Base-by-base conservation (phyloP, 1,284 basidiomycete genomes). In the Ceratobasidium papillatum region DNA sequence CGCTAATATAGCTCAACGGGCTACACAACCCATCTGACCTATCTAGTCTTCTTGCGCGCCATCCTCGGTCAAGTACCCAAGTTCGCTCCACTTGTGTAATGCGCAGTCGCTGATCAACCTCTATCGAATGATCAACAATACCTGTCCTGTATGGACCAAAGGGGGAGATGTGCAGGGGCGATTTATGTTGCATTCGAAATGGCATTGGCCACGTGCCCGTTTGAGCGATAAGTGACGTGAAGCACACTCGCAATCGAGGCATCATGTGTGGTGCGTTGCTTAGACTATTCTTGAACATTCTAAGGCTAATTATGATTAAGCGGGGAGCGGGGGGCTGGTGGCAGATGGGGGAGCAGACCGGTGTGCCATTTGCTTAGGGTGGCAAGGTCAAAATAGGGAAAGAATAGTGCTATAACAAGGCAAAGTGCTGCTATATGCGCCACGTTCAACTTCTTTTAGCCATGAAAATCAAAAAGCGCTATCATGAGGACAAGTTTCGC, bases 111-210 rank as follows among this genome's bases (percentile, higher is more conserved):
- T 12, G 17, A 56, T 45, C 52, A 58, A 68, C 47, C 14, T 56
- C 2, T 49, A 43, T 43, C 52, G 49, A 66, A 36, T 4, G 17
- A 22, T 52, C 45, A 12, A 52, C 12, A n/a, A 17, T 8, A 19
- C 47, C 47, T 14, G 43, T 5, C 30, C 32, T 54, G 47, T 66
- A 41, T 45, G 27, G 38, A n/a, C 65, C 65, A 58, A 54, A 56
- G 12, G n/a, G 36, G 65, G 65, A 7, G 65, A 69, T 58, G 47
- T 25, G 52, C 65, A 56, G 52, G 52, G 52, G 30, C 19, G 52
- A 36, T 30, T n/a, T 11, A 36, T 17, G 36, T 51, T 38, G 43
- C 43, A 51, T 43, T 51, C 65, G 52, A 69, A 69, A 25, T 34
- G 30, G 34, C 19, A 17, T n/a, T 11, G n/a, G 30, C 65, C 65